These are phyloP conservation scores for Ceratobasidium sp. DNA, from an alignment of 1,284 basidiomycete genomes.

Conservation along the genomic window DNA sequence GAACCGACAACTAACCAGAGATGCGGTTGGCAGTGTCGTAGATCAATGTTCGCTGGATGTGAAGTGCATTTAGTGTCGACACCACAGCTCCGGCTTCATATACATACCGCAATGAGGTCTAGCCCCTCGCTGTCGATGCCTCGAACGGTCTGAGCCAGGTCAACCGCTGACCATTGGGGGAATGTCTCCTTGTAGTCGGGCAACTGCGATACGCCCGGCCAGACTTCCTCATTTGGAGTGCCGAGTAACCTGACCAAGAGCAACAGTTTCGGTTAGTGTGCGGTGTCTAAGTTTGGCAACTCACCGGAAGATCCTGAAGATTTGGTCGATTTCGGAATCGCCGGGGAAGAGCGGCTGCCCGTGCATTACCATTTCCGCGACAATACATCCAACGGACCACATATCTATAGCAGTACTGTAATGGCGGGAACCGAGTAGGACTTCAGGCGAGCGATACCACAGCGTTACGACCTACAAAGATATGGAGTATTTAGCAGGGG, in stretches of 20 bases:
- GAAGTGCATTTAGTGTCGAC: not conserved
- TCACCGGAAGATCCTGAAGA: slow-evolving; percentile 98
- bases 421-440: slow-evolving; percentile 92
- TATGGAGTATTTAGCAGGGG: slow-evolving; percentile 23
- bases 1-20: slow-evolving; percentile 67
- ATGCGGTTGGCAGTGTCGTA: slow-evolving; percentile 96
- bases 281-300: slow-evolving; percentile 41
- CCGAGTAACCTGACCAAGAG: slow-evolving; percentile 85
- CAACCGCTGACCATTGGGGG: slow-evolving; percentile 80
- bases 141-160: slow-evolving; percentile 51
- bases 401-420: slow-evolving; percentile 98
- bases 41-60: slow-evolving; percentile 74
- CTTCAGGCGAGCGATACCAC: slow-evolving; percentile 98
- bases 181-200: slow-evolving; percentile 98
- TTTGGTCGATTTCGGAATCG: slow-evolving; percentile 99
- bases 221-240: slow-evolving; percentile 90
- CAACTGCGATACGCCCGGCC: slow-evolving; percentile 89
- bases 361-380: slow-evolving; percentile 90
- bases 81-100: not conserved
- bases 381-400: slow-evolving; percentile 95
- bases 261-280: slow-evolving; percentile 23
- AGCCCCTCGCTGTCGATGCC: slow-evolving; percentile 62
- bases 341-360: slow-evolving; percentile 94
- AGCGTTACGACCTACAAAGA: slow-evolving; percentile 86
- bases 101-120: slow-evolving; percentile 74